phyloP scores from a whole-genome alignment of 2,329 filamentous ascomycete genomes.

The Laburnicola sp. region DNA sequence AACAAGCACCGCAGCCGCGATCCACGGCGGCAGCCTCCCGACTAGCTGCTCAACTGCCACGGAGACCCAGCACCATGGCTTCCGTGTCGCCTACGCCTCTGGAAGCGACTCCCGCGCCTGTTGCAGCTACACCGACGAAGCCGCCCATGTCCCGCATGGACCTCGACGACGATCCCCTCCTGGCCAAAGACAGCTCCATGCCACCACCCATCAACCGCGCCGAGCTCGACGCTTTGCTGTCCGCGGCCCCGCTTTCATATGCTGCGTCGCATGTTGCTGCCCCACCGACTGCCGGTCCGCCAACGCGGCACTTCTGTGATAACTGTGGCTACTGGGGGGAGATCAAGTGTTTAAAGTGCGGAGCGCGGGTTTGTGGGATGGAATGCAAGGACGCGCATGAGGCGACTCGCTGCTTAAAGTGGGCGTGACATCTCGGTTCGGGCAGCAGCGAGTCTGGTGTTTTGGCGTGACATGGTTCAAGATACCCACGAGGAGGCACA shows the following conservation, averaged over 20 bases:
- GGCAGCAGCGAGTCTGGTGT: not conserved
- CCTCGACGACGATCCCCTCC: slow-evolving; percentile 56
- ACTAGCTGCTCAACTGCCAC: slow-evolving; percentile 19
- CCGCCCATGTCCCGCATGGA: slow-evolving; percentile 16
- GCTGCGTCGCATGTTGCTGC: slow-evolving; percentile 59
- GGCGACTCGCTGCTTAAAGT: slow-evolving; percentile 62
- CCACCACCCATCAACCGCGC: slow-evolving; percentile 61
- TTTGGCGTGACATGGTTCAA: not conserved
- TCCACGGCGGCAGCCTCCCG: slow-evolving; percentile 17
- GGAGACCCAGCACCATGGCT: slow-evolving; percentile 30
- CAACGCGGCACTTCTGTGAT: slow-evolving; percentile 69
- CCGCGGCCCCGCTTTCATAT: slow-evolving; percentile 68
- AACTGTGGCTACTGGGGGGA: slow-evolving; percentile 82
- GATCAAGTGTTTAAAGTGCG: slow-evolving; percentile 76
- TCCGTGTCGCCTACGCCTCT: slow-evolving; percentile 31
- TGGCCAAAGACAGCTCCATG: slow-evolving; percentile 56
- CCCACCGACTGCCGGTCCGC: slow-evolving; percentile 51
- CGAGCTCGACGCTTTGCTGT: slow-evolving; percentile 66
- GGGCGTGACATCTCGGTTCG: slow-evolving; percentile 26
- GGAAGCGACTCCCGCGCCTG: slow-evolving; percentile 31
- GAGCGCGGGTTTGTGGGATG: slow-evolving; percentile 74
- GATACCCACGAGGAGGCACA: not conserved
- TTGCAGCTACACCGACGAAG: slow-evolving; percentile 3
- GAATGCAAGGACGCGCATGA: slow-evolving; percentile 73
- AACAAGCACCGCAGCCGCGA: slow-evolving; percentile 26